Base-by-base conservation (phyloP, 441 rosid species). In the Viola pubescens region DNA sequence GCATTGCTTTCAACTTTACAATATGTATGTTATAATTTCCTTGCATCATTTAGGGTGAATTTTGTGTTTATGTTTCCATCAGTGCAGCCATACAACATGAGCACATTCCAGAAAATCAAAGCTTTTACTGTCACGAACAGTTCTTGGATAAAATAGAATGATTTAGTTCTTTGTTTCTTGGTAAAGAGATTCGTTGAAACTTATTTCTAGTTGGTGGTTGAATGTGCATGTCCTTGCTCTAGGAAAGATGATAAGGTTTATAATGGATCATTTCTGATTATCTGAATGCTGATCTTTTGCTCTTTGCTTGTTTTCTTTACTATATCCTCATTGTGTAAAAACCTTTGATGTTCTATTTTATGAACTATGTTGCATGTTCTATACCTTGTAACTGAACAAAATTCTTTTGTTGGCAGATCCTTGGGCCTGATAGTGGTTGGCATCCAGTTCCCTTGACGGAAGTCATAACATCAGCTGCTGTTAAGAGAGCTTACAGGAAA, bases 1-100 rank as follows among this genome's bases (percentile, higher is more conserved):
- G 97, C 97, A 66, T 75, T 94, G 75, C 91, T 89, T 65, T 94
- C 98, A 59, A 94, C 98, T 13, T 64, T 94, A 68, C 97, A 89
- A 88, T 94, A 94, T 62, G 98, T 94, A 89, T 14, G 88, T 69
- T 26, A 0, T 26, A 26, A 26, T 26, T 52, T 48, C 55, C 53
- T 55, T 54, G 47, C 16, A 48, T 58, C 48, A 40, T 42, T 38
- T 37, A 26, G 39, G 44, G 42, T 44, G 38, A 43, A 46, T 46
- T 6, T 43, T 2, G 46, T 43, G 10, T 46, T 46, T 46, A 46
- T 0, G 9, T 46, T 46, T 6, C 11, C n/a, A 4, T 46, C 49
- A 8, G 10, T 7, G 9, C 34, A 0, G 34, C 34, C 1, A 19
- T 26, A 26, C 2, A 2, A 26, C 34, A 26, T 26, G 34, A 26